Percentiles rank a stretch among this genome's conserved stretches.
These are phyloP conservation scores for Elsinoe necatrix DNA, from an alignment of 2,329 filamentous ascomycete genomes.

Conservation along the genomic window DNA sequence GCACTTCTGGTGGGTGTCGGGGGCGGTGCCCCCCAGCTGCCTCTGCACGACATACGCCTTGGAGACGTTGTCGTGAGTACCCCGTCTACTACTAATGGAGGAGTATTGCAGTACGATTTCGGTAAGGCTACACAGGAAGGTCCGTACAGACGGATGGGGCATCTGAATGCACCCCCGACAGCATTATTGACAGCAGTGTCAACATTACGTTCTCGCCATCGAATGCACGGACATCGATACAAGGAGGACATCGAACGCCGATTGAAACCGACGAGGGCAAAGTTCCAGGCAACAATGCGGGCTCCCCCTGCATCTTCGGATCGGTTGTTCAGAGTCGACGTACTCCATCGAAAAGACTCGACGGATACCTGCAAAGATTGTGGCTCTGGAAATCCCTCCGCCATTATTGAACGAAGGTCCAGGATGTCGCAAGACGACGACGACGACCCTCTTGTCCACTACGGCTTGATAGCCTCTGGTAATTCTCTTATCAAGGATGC, in stretches of 20 bases:
- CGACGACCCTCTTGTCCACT: constrained; percentile 14
- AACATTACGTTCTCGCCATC: neutral
- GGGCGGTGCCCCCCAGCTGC: constrained; percentile 20
- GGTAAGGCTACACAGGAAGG: constrained; percentile 17
- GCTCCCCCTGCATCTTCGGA: neutral
- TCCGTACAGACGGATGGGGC: constrained; percentile 19
- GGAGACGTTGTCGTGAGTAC: constrained; percentile 25
- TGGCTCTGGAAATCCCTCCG: too few species aligned
- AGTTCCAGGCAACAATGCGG: neutral
- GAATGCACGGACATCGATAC: neutral
- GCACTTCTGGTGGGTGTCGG: constrained; percentile 22
- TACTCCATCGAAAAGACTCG: neutral
- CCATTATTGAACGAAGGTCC: neutral
- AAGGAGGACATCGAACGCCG: neutral
- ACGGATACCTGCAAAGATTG: too few species aligned
- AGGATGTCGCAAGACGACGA: neutral
- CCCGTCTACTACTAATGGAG: constrained; percentile 17
- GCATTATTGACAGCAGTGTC: neutral
- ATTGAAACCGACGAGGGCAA: neutral
- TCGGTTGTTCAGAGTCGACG: neutral
- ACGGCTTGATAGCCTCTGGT: constrained; percentile 19
- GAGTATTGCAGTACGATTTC: constrained; percentile 24
- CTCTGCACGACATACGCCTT: constrained; percentile 22
- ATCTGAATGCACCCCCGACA: constrained; percentile 19
- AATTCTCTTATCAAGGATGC: constrained; percentile 18